phyloP scores from a whole-genome alignment of 495 filamentous ascomycete genomes.

The Aspergillus biplanus region DNA sequence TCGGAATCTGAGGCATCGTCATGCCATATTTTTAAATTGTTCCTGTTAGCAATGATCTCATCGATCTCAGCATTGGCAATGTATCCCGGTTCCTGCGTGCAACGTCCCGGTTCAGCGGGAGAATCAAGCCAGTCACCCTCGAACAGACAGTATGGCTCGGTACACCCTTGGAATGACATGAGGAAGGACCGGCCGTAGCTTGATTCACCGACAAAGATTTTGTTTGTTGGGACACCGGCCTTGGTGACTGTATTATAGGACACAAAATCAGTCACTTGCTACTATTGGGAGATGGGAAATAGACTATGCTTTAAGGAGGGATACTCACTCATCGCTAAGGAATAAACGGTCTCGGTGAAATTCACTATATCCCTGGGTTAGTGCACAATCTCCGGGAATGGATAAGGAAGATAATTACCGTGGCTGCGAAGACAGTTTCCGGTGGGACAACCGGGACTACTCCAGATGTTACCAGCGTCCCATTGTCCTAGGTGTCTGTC shows the following conservation, averaged over 20 bases:
- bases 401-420: no score
- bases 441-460: no score
- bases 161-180: no score
- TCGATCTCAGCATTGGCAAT: conserved; percentile 28
- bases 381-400: no score
- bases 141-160: not conserved
- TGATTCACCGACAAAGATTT: conserved; percentile 7
- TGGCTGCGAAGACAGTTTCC: conserved; percentile 15
- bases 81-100: conserved; percentile 27
- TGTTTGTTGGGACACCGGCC: conserved; percentile 4
- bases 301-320: no score
- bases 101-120: not conserved
- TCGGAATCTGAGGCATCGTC: no score
- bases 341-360: not conserved
- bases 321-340: not conserved
- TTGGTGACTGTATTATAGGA: conserved; percentile 12
- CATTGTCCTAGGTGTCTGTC: no score
- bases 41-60: no score
- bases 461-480: conserved; percentile 24
- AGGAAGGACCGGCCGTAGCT: conserved; percentile 2
- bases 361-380: no score
- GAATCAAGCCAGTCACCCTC: conserved; percentile 1
- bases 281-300: no score
- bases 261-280: no score
- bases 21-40: no score